Base-by-base conservation (phyloP, 108 stramenopile genomes). In the Epithemia pelagica region DNA sequence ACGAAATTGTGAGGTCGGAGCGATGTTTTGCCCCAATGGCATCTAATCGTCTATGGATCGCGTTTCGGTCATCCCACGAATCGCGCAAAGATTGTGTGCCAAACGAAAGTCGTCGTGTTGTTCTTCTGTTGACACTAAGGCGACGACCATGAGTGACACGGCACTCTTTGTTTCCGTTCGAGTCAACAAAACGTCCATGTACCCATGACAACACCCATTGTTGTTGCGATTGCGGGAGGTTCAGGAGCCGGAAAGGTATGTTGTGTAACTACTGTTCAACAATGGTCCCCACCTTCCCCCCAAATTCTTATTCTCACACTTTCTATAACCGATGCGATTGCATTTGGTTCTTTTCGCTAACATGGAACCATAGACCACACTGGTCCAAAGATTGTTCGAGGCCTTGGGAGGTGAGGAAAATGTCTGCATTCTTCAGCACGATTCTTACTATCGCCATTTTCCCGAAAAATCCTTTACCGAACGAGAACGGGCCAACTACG, bases 401-500 rank as follows among this genome's bases (percentile, higher is more conserved):
- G 79, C 72, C 2, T 75, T 96, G 8, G 92, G 89, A n/a, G 79
- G 89, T 0, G 76, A 78, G 19, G 65, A 78, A 22, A 85, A 90
- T 61, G 76, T 92, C 28, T 70, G 85, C 62, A 84, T 78, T 66
- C 77, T 96, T 73, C 73, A 62, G 29, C 89, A 91, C 62, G 92
- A 90, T 71, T 73, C 67, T 65, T 86, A 92, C 33, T 90, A 89
- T 69, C 62, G 65, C 58, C 90, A 95, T 73, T 73, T 91, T 24
- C 74, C 84, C 8, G 89, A 95, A 62, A 62, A 92, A 23, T 54
- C 95, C 0, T 25, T 86, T n/a, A 92, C 86, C 56, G 82, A 87
- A 61, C 77, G 94, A 23, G 79, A 73, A 10, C 72, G 79, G 33
- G 82, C 70, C 5, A 98, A 98, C 63, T 98, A 96, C 62, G 97